Percentiles rank a stretch among this genome's conserved stretches.
phyloP scores from a whole-genome alignment of 768 basidiomycete genomes.

The Russula vinacea region DNA sequence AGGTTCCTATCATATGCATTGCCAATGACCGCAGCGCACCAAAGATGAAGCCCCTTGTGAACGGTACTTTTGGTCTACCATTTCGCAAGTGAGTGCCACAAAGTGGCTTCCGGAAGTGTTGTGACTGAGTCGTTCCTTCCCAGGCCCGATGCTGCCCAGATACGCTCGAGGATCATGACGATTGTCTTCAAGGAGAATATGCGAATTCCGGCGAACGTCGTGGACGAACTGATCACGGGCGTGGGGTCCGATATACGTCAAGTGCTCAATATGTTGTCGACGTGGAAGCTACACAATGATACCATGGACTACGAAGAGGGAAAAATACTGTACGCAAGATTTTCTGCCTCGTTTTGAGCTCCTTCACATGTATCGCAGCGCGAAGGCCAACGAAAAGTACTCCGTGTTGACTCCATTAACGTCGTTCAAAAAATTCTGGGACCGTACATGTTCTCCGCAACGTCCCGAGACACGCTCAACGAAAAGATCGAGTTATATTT shows the following conservation, averaged over 20 bases:
- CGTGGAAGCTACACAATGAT: conserved; percentile 82
- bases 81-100: conserved; percentile 64
- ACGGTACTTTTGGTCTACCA: conserved; percentile 67
- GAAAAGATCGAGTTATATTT: conserved; percentile 98
- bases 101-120: not conserved
- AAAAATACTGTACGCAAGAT: conserved; percentile 73
- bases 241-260: conserved; percentile 96
- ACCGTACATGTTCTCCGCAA: conserved; percentile 85
- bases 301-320: conserved; percentile 90
- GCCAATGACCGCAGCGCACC: conserved; percentile 86
- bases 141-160: conserved; percentile 71
- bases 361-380: conserved; percentile 28
- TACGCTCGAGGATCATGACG: conserved; percentile 84
- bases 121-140: not conserved
- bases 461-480: conserved; percentile 72
- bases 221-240: conserved; percentile 87
- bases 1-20: conserved; percentile 98
- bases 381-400: conserved; percentile 90
- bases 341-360: not conserved
- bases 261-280: conserved; percentile 96
- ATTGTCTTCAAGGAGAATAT: conserved; percentile 93
- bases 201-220: conserved; percentile 84
- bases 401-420: conserved; percentile 88
- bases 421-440: conserved; percentile 86
- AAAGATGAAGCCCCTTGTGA: conserved; percentile 83